Evolutionary conservation across 257 asterid genomes (phyloP), one percentile per base, ranked within the genome.

Genomic region (Asclepias syriaca): DNA sequence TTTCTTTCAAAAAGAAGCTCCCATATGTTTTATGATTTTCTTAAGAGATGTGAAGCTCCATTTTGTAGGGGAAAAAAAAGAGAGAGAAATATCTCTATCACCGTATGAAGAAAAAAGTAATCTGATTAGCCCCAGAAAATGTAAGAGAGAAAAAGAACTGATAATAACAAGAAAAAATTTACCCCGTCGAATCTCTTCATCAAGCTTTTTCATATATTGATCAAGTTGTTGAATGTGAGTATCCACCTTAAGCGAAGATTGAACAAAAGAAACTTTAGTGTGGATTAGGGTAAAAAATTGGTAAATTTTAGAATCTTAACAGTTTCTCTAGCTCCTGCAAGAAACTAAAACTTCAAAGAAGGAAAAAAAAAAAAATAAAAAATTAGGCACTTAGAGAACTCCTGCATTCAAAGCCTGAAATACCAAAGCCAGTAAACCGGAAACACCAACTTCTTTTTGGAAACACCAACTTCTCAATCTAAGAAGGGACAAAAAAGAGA

Each of bases 161-260:
- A 15, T 8, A 13, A 21, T 11, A 24, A 70, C 48, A 69, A 43
- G 71, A 54, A 16, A 66, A 39, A 39, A 24, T 24, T 43, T 84
- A 92, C 93, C 97, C 8, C 89, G 89, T n/a, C 91, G 85, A 66
- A 87, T 91, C 79, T 90, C 96, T 81, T 95, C 98, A 73, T 92
- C 98, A 64, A 87, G 81, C 82, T 86, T 95, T 85, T 85, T 92
- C 83, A 95, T 66, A 75, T 88, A 90, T 76, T 87, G 98, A 83
- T 95, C 99, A 56, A 95, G 97, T 82, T 92, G 99, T 77, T 92
- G 99, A 78, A 95, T 85, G 76, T 91, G 97, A 70, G 95, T 75
- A 79, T 94, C 99, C 24, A 91, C 97, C 97, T 93, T 81, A 76
- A 74, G 63, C 55, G 34, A 68, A 45, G 49, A 32, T 68, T 51